A percentile compares a stretch with the other conserved stretches of the same genome.
phyloP scores from a whole-genome alignment of 2,329 filamentous ascomycete species.

The Elsinoe necatrix region DNA sequence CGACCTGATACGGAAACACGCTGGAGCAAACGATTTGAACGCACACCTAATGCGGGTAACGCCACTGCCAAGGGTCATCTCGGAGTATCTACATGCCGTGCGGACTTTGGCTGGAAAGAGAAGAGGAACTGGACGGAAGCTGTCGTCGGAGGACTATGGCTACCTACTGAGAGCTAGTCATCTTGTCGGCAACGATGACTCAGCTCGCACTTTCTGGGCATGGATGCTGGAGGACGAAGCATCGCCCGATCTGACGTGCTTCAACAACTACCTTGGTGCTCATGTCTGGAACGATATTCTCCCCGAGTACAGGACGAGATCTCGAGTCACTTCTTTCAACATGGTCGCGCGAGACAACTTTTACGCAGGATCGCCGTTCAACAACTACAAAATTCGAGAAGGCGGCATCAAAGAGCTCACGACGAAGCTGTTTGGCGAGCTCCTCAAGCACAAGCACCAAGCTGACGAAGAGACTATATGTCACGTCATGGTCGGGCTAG shows the following conservation, averaged over 20 bases:
- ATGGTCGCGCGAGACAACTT: conserved; percentile 19
- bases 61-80: conserved; percentile 32
- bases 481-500: conserved; percentile 45
- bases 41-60: conserved; percentile 36
- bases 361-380: conserved; percentile 17
- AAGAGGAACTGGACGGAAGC: conserved; percentile 27
- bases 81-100: conserved; percentile 33
- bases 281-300: conserved; percentile 36
- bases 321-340: conserved; percentile 31
- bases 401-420: conserved; percentile 25
- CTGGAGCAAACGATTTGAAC: conserved; percentile 42
- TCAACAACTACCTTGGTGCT: conserved; percentile 47
- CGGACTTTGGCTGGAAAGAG: conserved; percentile 33
- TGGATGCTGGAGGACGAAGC: conserved; percentile 34
- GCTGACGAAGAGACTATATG: conserved; percentile 47
- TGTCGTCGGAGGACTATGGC: conserved; percentile 43
- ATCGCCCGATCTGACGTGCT: conserved; percentile 43
- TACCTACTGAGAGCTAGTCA: conserved; percentile 46
- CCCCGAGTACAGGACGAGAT: conserved; percentile 33
- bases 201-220: conserved; percentile 42
- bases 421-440: conserved; percentile 39
- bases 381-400: conserved; percentile 24
- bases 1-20: conserved; percentile 39
- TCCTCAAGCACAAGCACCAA: conserved; percentile 37
- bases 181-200: conserved; percentile 36